Evolutionary conservation across 371 early-diverging fungal species (phyloP).

Genomic region (Dichotomocladium elegans): DNA sequence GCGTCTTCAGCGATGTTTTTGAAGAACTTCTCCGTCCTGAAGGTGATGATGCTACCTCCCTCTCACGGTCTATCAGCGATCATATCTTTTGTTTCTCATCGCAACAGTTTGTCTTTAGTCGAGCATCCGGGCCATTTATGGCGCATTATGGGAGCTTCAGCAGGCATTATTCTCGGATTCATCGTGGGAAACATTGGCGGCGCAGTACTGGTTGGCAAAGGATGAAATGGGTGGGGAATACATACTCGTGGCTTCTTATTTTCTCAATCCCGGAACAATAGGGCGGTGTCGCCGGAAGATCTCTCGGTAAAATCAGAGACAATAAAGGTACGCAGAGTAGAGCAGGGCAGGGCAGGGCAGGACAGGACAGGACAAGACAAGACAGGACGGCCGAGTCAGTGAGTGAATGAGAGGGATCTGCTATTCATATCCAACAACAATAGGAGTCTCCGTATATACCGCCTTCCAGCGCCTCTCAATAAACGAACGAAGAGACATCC

Average conservation of each 20-base stretch:
- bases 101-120: constrained; percentile 12
- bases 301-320: constrained; percentile 24
- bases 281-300: constrained; percentile 24
- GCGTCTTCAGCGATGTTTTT: constrained; percentile 30
- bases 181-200: constrained; percentile 31
- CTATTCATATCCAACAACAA: too few species aligned
- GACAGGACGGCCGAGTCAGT: too few species aligned
- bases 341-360: too few species aligned
- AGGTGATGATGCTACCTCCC: constrained; percentile 12
- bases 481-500: constrained; percentile 33
- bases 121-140: constrained; percentile 23
- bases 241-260: too few species aligned
- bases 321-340: constrained; percentile 28
- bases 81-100: neutral
- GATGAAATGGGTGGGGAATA: neutral
- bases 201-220: constrained; percentile 25
- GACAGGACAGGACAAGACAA: too few species aligned
- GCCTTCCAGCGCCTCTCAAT: constrained; percentile 32
- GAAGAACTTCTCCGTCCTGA: constrained; percentile 27
- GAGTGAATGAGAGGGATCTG: too few species aligned
- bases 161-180: constrained; percentile 27
- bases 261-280: neutral
- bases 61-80: too few species aligned
- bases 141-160: constrained; percentile 24
- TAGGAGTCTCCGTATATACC: constrained; percentile 42